These are phyloP conservation scores for Xylaria intraflava DNA, from an alignment of 495 filamentous ascomycete species.

Conservation along the genomic window DNA sequence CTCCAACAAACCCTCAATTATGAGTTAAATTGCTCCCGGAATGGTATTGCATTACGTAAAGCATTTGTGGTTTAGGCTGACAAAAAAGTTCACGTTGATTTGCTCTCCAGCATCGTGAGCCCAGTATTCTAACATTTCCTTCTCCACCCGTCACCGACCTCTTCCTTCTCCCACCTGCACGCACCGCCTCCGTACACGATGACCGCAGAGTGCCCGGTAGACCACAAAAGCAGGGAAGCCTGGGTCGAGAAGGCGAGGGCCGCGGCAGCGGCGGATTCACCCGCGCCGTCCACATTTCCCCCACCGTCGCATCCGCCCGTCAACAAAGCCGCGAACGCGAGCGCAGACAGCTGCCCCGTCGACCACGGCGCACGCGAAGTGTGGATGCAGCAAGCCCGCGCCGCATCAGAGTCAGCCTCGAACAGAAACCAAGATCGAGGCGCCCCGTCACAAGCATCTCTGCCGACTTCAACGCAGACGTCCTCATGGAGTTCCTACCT, in stretches of 20 bases:
- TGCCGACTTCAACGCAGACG: slow-evolving; percentile 10
- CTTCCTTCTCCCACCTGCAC: not conserved
- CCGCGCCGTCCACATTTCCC: not conserved
- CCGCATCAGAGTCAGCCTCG: slow-evolving; percentile 15
- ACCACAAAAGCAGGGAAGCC: slow-evolving; percentile 74
- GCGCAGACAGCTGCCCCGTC: slow-evolving; percentile 63
- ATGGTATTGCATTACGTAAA: too few relatives aligned
- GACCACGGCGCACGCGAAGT: slow-evolving; percentile 77
- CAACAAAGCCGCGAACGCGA: slow-evolving; percentile 6
- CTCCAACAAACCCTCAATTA: too few relatives aligned
- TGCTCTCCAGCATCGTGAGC: too few relatives aligned
- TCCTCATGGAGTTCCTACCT: slow-evolving; percentile 36
- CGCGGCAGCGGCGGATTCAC: slow-evolving; percentile 8
- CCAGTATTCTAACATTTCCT: too few relatives aligned
- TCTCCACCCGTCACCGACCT: too few relatives aligned
- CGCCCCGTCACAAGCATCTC: not conserved
- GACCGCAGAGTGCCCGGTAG: slow-evolving; percentile 64
- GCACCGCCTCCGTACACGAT: slow-evolving; percentile 1
- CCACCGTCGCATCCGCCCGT: slow-evolving; percentile 25
- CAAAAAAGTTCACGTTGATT: too few relatives aligned
- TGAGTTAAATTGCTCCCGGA: too few relatives aligned
- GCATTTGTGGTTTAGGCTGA: too few relatives aligned
- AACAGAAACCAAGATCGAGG: not conserved
- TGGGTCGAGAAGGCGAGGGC: slow-evolving; percentile 57
- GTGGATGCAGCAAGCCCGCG: slow-evolving; percentile 58